These are phyloP conservation scores for Penicillium canariense DNA, from an alignment of 495 filamentous ascomycete species.

Conservation along the genomic window DNA sequence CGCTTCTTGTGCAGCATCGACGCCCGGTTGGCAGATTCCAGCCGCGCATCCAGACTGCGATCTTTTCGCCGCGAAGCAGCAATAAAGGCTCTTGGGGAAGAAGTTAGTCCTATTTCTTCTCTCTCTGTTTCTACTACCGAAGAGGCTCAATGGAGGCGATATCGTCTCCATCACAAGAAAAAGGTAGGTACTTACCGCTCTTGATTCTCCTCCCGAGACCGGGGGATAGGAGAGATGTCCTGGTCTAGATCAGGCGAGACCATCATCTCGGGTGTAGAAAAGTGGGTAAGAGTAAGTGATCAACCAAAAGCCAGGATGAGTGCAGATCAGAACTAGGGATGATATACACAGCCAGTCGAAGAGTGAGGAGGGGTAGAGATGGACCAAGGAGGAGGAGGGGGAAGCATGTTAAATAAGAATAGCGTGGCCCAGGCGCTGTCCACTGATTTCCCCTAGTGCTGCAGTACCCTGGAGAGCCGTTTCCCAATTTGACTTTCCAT, in stretches of 20 bases:
- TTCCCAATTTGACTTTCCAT: conserved; percentile 4
- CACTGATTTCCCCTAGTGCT: not conserved
- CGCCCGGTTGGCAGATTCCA: conserved; percentile 84
- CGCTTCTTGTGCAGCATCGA: conserved; percentile 88
- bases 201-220: conserved; percentile 77
- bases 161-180: not conserved
- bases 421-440: not conserved
- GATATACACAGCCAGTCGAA: not conserved
- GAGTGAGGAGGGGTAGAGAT: not conserved
- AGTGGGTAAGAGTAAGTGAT: conserved; percentile 1
- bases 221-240: conserved; percentile 38
- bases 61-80: conserved; percentile 91
- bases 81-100: conserved; percentile 71
- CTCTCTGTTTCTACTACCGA: not conserved
- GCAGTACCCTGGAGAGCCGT: not conserved
- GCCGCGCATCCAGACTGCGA: conserved; percentile 81
- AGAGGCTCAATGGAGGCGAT: not conserved
- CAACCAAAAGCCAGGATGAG: not conserved
- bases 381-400: not conserved
- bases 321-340: not conserved
- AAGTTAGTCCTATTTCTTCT: conserved; percentile 1
- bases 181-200: conserved; percentile 70
- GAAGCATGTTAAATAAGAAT: conserved; percentile 7
- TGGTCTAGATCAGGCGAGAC: conserved; percentile 32
- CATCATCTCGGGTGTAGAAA: conserved; percentile 10